phyloP scores from a whole-genome alignment of 1,284 basidiomycete species.

The Malassezia brasiliensis region DNA sequence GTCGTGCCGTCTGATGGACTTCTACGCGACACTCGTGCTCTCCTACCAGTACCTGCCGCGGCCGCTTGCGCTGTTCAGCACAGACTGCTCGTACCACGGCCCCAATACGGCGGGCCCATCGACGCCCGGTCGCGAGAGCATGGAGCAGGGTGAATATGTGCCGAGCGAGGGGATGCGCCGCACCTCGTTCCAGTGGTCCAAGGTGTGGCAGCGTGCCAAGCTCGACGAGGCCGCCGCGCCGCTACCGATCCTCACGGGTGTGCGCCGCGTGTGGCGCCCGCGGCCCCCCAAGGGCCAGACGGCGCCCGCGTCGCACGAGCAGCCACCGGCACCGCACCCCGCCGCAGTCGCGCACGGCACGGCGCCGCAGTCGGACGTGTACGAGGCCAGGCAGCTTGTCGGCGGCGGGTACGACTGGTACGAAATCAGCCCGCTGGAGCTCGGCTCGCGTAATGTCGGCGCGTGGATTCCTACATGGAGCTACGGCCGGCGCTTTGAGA shows the following conservation, averaged over 20 bases:
- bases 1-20: constrained; percentile 43
- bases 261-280: constrained; percentile 22
- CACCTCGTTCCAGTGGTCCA: constrained; percentile 39
- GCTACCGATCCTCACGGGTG: constrained; percentile 40
- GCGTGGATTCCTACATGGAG: constrained; percentile 48
- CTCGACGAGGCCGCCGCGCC: constrained; percentile 24
- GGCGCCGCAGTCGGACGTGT: neutral
- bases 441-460: constrained; percentile 43
- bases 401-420: constrained; percentile 40
- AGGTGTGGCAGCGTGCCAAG: constrained; percentile 28
- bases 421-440: constrained; percentile 45
- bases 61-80: constrained; percentile 15
- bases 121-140: neutral
- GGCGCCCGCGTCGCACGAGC: neutral
- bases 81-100: constrained; percentile 17
- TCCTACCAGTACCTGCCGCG: constrained; percentile 34
- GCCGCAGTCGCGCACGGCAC: neutral
- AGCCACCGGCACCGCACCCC: neutral
- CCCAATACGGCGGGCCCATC: neutral
- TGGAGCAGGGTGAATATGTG: constrained; percentile 9
- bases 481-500: constrained; percentile 41
- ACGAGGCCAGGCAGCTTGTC: neutral
- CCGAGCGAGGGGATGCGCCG: constrained; percentile 29
- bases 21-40: constrained; percentile 39
- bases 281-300: neutral